Conservation (phyloP, 1,139 yeast genomes). For the Kurtzmaniella quercitrusa region DNA sequence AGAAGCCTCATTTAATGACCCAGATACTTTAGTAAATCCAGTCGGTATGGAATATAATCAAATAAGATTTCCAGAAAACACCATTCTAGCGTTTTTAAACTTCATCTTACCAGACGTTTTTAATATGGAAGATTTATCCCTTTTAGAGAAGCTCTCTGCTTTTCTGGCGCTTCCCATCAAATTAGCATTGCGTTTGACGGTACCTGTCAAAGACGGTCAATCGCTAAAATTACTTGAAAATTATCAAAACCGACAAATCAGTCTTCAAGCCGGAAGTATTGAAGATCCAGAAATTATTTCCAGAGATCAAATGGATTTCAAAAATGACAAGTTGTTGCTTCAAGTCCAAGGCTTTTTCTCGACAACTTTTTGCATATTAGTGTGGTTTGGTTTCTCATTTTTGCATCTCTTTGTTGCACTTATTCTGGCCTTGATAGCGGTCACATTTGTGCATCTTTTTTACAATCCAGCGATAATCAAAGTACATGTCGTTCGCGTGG, state of each 20-base stretch:
- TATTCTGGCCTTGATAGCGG: background rate
- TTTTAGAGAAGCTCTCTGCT: slow-evolving; percentile 17
- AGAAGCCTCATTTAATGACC: background rate
- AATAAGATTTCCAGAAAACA: background rate
- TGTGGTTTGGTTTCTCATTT: slow-evolving; percentile 8
- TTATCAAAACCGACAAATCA: slow-evolving; percentile 2
- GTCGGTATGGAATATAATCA: background rate
- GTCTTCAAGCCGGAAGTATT: background rate
- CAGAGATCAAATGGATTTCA: slow-evolving; percentile 14
- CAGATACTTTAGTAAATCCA: background rate
- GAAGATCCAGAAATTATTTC: background rate
- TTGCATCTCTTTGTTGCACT: background rate
- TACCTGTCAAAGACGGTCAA: slow-evolving; percentile 41
- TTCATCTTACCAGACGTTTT: background rate
- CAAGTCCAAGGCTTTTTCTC: slow-evolving; percentile 19
- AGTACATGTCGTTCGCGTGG: slow-evolving; percentile 8
- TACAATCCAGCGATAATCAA: background rate
- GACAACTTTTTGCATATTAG: slow-evolving; percentile 13
- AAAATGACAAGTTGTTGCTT: slow-evolving; percentile 16
- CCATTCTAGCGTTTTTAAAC: background rate
- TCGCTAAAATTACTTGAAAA: slow-evolving; percentile 9
- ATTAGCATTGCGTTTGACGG: slow-evolving; percentile 39
- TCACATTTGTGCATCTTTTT: background rate
- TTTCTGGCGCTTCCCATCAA: slow-evolving; percentile 42
- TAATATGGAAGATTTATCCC: background rate